phyloP scores from a whole-genome alignment of 768 basidiomycete genomes.

The Hortiboletus flavorubellus region DNA sequence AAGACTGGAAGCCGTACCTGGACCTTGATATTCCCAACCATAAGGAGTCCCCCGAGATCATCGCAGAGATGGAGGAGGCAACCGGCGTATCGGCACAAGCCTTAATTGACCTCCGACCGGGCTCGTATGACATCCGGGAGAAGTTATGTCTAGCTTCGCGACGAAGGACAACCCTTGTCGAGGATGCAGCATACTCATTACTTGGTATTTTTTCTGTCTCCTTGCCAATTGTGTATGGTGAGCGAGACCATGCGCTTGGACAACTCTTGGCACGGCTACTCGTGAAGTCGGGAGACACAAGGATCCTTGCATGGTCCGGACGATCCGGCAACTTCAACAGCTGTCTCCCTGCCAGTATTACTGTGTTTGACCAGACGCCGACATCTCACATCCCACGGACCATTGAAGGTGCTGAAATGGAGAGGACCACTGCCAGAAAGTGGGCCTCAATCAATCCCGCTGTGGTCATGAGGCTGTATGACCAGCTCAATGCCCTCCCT shows the following conservation, averaged over 20 bases:
- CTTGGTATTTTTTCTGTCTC: slow-evolving; percentile 1
- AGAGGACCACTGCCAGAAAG: neutral
- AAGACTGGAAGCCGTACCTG: too few relatives aligned
- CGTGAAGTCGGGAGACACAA: neutral
- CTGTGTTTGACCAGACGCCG: neutral
- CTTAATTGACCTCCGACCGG: too few relatives aligned
- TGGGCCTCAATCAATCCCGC: neutral
- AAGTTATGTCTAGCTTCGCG: neutral
- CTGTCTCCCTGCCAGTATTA: neutral
- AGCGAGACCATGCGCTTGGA: slow-evolving; percentile 1
- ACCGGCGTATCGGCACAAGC: too few relatives aligned
- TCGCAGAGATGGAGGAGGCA: too few relatives aligned
- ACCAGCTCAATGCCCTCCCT: neutral
- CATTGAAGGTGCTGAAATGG: neutral
- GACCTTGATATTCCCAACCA: too few relatives aligned
- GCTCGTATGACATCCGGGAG: neutral
- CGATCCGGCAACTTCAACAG: neutral
- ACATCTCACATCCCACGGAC: neutral
- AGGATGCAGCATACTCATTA: slow-evolving; percentile 7
- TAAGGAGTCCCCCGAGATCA: too few relatives aligned
- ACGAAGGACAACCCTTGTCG: neutral
- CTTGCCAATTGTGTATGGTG: neutral
- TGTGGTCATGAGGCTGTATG: neutral
- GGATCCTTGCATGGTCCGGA: slow-evolving; percentile 10
- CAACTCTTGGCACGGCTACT: slow-evolving; percentile 1